These are phyloP conservation scores for Dendrobium huoshanense DNA, from an alignment of 106 monocot genomes.

Conservation along the genomic window DNA sequence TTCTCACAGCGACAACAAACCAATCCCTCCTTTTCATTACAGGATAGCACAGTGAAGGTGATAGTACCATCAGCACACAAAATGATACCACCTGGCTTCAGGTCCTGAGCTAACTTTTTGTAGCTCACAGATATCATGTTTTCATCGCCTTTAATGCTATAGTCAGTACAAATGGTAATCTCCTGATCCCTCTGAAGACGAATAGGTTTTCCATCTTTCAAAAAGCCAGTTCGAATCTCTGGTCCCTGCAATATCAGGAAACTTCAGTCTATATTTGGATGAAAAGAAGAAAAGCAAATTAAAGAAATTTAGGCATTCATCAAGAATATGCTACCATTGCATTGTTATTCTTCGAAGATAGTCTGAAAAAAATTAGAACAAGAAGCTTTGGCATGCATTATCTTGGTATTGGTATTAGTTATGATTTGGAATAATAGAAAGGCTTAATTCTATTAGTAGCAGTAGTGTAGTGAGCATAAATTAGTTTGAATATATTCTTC, in stretches of 20 bases:
- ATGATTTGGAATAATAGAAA: neutral
- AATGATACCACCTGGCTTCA: slow-evolving; percentile 21
- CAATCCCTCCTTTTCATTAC: slow-evolving; percentile 13
- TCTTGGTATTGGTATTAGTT: too few relatives aligned
- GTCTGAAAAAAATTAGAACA: too few relatives aligned
- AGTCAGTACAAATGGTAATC: slow-evolving; percentile 28
- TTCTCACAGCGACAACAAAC: slow-evolving; percentile 32
- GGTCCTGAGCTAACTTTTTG: slow-evolving; percentile 25
- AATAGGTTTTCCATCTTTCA: slow-evolving; percentile 33
- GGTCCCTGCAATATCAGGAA: slow-evolving; percentile 21
- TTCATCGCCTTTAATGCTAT: slow-evolving; percentile 32
- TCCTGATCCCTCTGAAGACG: slow-evolving; percentile 20
- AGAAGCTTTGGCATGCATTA: too few relatives aligned
- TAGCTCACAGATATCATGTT: slow-evolving; percentile 29
- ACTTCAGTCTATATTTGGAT: neutral
- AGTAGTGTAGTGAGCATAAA: neutral
- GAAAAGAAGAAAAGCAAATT: neutral
- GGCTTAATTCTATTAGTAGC: neutral
- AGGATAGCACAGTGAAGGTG: slow-evolving; percentile 28
- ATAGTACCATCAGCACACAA: slow-evolving; percentile 31
- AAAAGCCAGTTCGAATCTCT: slow-evolving; percentile 31
- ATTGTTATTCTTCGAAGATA: too few relatives aligned
- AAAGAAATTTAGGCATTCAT: too few relatives aligned
- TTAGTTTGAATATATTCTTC: too few relatives aligned
- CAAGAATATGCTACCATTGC: too few relatives aligned